Evolutionary conservation across 2,329 filamentous ascomycete genomes (phyloP).

Genomic region (Phaeosphaeria sp.): DNA sequence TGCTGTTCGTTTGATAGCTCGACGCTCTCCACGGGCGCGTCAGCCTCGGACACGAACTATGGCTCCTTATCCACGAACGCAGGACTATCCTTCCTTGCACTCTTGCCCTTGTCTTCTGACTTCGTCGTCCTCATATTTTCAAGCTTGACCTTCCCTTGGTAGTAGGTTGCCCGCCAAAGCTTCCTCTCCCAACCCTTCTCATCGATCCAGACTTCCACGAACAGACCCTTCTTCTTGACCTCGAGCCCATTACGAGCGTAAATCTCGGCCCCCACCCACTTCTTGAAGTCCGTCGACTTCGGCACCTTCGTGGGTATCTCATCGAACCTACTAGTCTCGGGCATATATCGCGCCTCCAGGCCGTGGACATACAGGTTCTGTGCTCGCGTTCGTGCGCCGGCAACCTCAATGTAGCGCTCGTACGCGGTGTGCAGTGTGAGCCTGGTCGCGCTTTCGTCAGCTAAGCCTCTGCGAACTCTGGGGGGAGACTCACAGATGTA

Average conservation of each 20-base stretch:
- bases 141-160: no score
- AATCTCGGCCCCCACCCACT: constrained; percentile 7
- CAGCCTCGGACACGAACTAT: not conserved
- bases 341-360: constrained; percentile 5
- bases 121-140: not conserved
- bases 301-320: not conserved
- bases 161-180: constrained; percentile 2
- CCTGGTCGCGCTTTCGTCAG: no score
- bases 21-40: not conserved
- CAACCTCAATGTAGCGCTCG: constrained; percentile 3
- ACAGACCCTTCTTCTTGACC: not conserved
- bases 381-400: not conserved
- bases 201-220: not conserved
- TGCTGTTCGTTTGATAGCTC: not conserved
- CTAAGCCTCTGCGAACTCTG: no score
- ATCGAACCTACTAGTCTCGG: no score
- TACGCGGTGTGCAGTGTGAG: constrained; percentile 3
- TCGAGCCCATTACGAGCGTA: constrained; percentile 2
- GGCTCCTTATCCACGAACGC: not conserved
- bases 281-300: not conserved
- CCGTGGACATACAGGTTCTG: constrained; percentile 14
- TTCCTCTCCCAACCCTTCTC: constrained; percentile 1
- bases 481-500: constrained; percentile 2
- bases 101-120: not conserved
- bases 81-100: not conserved